Evolutionary conservation across 2,329 filamentous ascomycete genomes (phyloP), one percentile per base, ranked within the genome.

Genomic region (Colletotrichum orchidophilum): DNA sequence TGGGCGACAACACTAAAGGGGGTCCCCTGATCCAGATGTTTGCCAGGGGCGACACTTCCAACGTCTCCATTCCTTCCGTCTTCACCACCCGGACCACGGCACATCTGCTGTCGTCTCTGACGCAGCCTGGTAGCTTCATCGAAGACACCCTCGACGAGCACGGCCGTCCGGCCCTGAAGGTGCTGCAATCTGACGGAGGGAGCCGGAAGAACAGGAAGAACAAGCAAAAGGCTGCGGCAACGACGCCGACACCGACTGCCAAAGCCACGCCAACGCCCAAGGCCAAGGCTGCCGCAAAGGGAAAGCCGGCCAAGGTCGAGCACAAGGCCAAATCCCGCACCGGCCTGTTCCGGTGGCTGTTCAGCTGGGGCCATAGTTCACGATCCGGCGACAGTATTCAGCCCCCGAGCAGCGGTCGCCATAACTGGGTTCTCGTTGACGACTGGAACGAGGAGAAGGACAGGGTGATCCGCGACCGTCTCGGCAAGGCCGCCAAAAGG

Each of bases 11-110:
- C 80, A 92, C 94, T 69, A 93, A 94, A 72, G 96, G 96, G 54
- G 95, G 95, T 4, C 93, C 93, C 42, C 84, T 99, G 72, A 94
- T 98, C 61, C 96, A 97, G 76, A 99, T 99, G 96, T 98, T 97
- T 80, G 96, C 96, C n/a, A 91, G 94, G 77, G 96, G 96, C 46
- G 95, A 98, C 78, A 97, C 96, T 3, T 97, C 95, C 39, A 97
- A 98, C 77, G 90, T 98, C 74, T 94, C 94, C 0, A 98, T 99
- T 64, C 95, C 96, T 1, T 94, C 96, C 0, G 87, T 98, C 11
- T 99, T 99, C 81, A 98, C 96, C 0, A 97, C 96, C 0, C 91
- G 96, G 76, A 98, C 95, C 0, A 98, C 96, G 0, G 96, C 96
- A 1, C 96, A 98, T 80, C 86, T 99, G 15, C 87, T 99, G 18